phyloP scores from a whole-genome alignment of 305 asterid genomes.

The Stenogyne calaminthoides region DNA sequence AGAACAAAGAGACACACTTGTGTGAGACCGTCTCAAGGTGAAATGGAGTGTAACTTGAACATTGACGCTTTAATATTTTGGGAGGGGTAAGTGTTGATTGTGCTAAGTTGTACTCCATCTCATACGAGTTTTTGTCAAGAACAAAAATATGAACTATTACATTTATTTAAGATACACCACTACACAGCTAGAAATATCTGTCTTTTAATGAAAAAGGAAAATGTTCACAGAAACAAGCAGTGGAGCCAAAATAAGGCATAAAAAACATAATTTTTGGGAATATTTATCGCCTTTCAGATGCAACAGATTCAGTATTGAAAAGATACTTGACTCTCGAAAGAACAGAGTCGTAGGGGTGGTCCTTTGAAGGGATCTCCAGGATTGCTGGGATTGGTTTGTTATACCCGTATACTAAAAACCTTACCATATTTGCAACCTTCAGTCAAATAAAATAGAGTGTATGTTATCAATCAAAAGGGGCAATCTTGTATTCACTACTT shows the following conservation, averaged over 20 bases:
- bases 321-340: neutral
- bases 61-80: too few species aligned
- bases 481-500: too few species aligned
- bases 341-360: neutral
- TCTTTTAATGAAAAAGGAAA: neutral
- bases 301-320: neutral
- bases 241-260: neutral
- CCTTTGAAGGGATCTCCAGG: neutral
- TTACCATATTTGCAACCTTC: neutral
- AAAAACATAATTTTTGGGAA: neutral
- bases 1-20: too few species aligned
- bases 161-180: neutral
- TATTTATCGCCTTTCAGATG: neutral
- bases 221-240: neutral
- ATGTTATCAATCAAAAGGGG: neutral
- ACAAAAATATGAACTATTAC: neutral
- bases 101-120: too few species aligned
- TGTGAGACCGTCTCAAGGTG: too few species aligned
- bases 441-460: neutral
- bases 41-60: too few species aligned
- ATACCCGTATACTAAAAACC: neutral
- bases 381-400: neutral
- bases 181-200: neutral
- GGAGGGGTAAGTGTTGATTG: too few species aligned
- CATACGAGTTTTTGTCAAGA: too few species aligned